phyloP scores from a whole-genome alignment of 192 early-diverging fungal genomes.

The Entomortierella lignicola region DNA sequence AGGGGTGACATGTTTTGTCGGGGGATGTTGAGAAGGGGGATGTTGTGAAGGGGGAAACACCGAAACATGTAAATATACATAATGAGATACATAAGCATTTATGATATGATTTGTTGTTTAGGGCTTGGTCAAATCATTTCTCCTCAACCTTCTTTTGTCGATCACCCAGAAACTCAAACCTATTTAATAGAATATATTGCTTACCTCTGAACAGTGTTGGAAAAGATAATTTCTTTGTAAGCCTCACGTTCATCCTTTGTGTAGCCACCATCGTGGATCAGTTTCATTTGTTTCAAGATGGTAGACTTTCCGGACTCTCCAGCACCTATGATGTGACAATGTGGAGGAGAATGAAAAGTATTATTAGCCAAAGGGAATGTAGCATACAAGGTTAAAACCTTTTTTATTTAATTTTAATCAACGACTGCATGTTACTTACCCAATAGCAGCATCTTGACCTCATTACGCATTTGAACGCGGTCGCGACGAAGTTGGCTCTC shows the following conservation, averaged over 20 bases:
- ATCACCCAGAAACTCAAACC: too few species aligned
- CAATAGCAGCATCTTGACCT: constrained; percentile 97
- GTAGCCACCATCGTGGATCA: constrained; percentile 97
- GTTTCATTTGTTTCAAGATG: constrained; percentile 98
- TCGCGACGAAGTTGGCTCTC: constrained; percentile 89
- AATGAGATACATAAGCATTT: too few species aligned
- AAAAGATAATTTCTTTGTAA: constrained; percentile 96
- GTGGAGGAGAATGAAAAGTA: not conserved
- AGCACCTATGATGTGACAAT: constrained; percentile 68
- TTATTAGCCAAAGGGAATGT: not conserved
- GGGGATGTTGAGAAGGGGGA: not conserved
- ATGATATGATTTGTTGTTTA: too few species aligned
- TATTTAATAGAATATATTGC: not conserved
- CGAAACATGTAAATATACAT: not conserved
- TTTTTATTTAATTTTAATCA: not conserved
- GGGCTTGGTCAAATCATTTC: too few species aligned
- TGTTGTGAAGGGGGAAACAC: not conserved
- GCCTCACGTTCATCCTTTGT: constrained; percentile 89
- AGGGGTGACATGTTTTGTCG: not conserved
- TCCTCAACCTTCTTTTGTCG: too few species aligned
- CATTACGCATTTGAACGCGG: constrained; percentile 81
- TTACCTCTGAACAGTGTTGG: constrained; percentile 89
- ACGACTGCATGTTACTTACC: constrained; percentile 55
- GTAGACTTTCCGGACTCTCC: constrained; percentile 98
- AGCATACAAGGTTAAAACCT: not conserved